Evolutionary conservation across 2,329 filamentous ascomycete genomes (phyloP), one percentile per base, ranked within the genome.

Genomic region (Monilinia polystroma): DNA sequence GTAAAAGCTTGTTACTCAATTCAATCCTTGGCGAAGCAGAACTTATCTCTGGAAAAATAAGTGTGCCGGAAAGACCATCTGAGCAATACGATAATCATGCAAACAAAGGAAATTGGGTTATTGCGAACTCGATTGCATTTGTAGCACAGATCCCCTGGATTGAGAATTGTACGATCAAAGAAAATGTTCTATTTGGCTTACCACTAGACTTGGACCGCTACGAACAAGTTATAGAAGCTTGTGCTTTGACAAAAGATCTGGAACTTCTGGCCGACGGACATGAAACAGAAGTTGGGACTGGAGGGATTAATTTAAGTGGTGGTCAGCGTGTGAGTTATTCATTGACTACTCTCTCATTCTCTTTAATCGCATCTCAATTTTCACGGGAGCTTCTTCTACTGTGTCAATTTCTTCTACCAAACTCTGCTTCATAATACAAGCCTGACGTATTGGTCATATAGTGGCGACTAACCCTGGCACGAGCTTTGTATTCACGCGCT

Each of bases 121-220:
- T 91, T 14, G 82, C 86, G 11, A 82, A 83, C 4, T 84, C 88
- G 5, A 83, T 92, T 63, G 90, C 90, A 0, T 93, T 87, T 72
- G 89, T 93, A 47, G 85, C 88, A 2, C 91, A 93, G 74, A 91
- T 89, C 5, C 91, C 91, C 0, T 95, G 91, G 91, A 90, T 94
- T 60, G 90, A 93, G 74, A 93, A 93, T 73, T 89, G 87, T 0
- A 89, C 86, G 5, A 87, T 95, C 69, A 86, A 83, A 64, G 87
- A 91, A 59, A 95, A 94, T 71, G 89, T 94, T 60, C 76, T 91
- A 0, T 93, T 93, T 70, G 90, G 90, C 0, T 79, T 93, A 4
- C 90, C 90, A 0, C 84, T 83, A 49, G 84, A 91, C 64, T 79
- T 86, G 66, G 80, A 81, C 16, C 84, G 92, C 51, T 94, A 93